Percentiles rank a stretch among this genome's conserved stretches.
phyloP scores from a whole-genome alignment of 495 filamentous ascomycete genomes.

The Penicillium atrosanguineum region DNA sequence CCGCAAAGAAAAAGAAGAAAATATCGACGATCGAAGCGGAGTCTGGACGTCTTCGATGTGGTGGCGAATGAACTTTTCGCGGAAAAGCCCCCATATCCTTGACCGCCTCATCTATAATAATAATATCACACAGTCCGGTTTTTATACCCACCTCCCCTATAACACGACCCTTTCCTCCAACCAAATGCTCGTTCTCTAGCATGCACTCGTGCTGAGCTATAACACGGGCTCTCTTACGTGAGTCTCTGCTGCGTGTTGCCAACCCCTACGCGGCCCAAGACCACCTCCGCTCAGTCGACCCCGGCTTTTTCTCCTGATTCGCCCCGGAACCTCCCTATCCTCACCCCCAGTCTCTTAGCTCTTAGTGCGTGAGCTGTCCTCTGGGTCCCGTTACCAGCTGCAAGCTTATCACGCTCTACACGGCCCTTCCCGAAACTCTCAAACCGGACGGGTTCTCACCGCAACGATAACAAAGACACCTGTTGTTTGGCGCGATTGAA shows the following conservation, averaged over 20 bases:
- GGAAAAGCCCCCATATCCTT: not conserved
- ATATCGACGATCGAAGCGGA: conserved; percentile 4
- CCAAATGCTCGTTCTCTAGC: conserved; percentile 23
- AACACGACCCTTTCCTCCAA: conserved; percentile 24
- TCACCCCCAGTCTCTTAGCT: conserved; percentile 1
- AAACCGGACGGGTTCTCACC: conserved; percentile 21
- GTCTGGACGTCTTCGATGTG: not conserved
- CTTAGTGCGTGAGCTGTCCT: conserved; percentile 1
- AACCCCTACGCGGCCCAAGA: conserved; percentile 8
- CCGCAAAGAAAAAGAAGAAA: not conserved
- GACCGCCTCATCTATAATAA: conserved; percentile 2
- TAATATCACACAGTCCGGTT: conserved; percentile 3
- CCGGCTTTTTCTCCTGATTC: conserved; percentile 15
- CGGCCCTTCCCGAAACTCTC: conserved; percentile 13
- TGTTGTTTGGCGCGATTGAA: conserved; percentile 9
- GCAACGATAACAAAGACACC: conserved; percentile 25
- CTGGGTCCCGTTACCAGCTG: conserved; percentile 12
- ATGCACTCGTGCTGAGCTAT: conserved; percentile 22
- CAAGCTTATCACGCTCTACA: conserved; percentile 21
- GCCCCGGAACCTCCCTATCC: conserved; percentile 6
- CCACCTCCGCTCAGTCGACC: conserved; percentile 2
- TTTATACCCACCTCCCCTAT: not conserved
- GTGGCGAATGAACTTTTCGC: conserved; percentile 1
- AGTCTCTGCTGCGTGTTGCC: conserved; percentile 14
- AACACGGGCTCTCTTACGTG: conserved; percentile 18